Conservation (phyloP, 805 yeast genomes). For the Wickerhamomyces sydowiorum region DNA sequence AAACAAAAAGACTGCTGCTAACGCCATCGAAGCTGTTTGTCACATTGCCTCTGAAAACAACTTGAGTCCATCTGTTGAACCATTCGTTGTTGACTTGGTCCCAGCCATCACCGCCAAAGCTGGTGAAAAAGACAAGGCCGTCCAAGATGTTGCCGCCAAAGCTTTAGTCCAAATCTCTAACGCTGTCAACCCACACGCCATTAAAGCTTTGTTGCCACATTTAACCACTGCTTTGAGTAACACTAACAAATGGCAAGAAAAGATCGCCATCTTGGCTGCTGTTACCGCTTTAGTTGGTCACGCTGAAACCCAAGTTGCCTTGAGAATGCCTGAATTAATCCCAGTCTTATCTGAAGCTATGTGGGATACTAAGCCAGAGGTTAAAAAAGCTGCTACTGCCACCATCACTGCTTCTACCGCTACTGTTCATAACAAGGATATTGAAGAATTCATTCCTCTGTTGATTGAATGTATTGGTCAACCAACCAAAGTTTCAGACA, state of each 20-base stretch:
- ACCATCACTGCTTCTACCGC: conserved; percentile 96
- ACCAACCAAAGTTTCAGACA: conserved; percentile 97
- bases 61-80: conserved; percentile 92
- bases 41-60: conserved; percentile 80
- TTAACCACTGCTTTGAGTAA: conserved; percentile 59
- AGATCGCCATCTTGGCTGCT: conserved; percentile 83
- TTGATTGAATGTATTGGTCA: conserved; percentile 94
- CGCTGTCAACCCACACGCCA: conserved; percentile 87
- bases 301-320: conserved; percentile 93
- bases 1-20: conserved; percentile 76
- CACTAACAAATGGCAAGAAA: conserved; percentile 97
- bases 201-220: conserved; percentile 85
- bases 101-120: conserved; percentile 66
- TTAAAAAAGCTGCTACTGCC: conserved; percentile 91
- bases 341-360: conserved; percentile 98
- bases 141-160: conserved; percentile 65
- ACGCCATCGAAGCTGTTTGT: conserved; percentile 77
- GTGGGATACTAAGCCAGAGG: conserved; percentile 99
- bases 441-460: conserved; percentile 97
- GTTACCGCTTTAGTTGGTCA: conserved; percentile 84
- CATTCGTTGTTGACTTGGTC: conserved; percentile 79
- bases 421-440: conserved; percentile 99
- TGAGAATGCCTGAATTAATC: conserved; percentile 99
- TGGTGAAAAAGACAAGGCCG: conserved; percentile 85
- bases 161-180: conserved; percentile 75